Base-by-base conservation (phyloP, 75 land plant genomes). In the Gnetum montanum region DNA sequence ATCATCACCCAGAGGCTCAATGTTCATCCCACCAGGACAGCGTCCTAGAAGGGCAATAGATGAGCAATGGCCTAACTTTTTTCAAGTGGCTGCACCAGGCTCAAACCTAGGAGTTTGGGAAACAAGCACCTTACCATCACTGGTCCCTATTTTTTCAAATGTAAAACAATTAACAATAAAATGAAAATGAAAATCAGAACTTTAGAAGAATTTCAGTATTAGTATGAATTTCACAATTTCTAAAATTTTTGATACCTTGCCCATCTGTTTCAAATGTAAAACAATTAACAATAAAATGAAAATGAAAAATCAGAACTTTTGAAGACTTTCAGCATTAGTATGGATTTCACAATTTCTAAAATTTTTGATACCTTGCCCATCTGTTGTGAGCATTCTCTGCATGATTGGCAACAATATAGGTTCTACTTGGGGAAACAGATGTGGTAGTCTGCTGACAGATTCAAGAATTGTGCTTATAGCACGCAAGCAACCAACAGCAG, bases 401-500 rank as follows among this genome's bases (percentile, higher is more conserved):
- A 95, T 85, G 34, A 95, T 95, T 0, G 99, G 97, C 44, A 95
- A 60, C 27, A 95, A 52, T 20, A 74, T 95, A 23, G 96, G 96
- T 58, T 95, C 99, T 66, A 95, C 66, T 37, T 85, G 81, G n/a
- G 77, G 75, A 63, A 90, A 95, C 12, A 95, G 81, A 34, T 90
- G 68, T 31, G 99, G 96, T 45, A 95, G 75, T 29, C 88, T 80
- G 71, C 81, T 95, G 5, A 95, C 88, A 28, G 99, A 95, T 60
- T 95, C 96, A 43, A 95, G 79, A 65, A 95, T 95, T 40, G 99
- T 95, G 54, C 99, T 85, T 50, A 95, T 95, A n/a, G 99, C 99
- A 63, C 97, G 81, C 70, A 95, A 79, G 70, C 99, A 95, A 29
- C 97, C 97, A 73, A 95, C 88, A 49, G 99, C 99, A 71, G 99